These are phyloP conservation scores for Solanum ahanhuiri DNA, from an alignment of 257 asterid species.

Conservation along the genomic window DNA sequence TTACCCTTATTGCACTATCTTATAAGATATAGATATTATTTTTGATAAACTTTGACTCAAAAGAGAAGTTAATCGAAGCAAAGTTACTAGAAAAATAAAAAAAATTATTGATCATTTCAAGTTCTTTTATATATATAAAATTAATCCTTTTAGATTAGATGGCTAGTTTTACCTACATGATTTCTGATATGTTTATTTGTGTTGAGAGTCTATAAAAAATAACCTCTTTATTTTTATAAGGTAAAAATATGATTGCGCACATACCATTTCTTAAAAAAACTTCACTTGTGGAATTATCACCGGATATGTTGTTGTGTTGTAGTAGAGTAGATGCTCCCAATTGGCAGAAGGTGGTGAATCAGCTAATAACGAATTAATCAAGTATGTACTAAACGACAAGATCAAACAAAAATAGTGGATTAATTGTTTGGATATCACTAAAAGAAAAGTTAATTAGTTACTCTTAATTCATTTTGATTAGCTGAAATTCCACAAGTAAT, in stretches of 20 bases:
- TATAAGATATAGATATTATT: too few species aligned
- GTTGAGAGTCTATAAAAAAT: accelerated
- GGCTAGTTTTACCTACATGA: background rate
- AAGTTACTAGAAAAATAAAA: background rate
- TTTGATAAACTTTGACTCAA: too few species aligned
- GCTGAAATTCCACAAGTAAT: background rate
- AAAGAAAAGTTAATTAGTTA: background rate
- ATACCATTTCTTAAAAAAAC: background rate
- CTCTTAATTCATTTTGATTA: background rate
- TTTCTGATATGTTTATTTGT: background rate
- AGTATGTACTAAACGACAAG: background rate
- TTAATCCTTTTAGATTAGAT: background rate
- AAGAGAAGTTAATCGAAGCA: too few species aligned
- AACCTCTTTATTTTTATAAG: accelerated
- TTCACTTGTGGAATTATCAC: background rate
- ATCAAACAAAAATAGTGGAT: background rate
- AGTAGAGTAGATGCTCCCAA: background rate
- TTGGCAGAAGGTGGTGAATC: background rate
- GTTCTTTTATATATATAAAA: too few species aligned
- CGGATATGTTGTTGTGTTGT: background rate
- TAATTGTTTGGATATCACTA: background rate
- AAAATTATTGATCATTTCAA: too few species aligned
- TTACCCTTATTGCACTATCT: too few species aligned
- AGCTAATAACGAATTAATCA: background rate
- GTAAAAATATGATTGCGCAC: too few species aligned